phyloP scores from a whole-genome alignment of 805 yeast genomes.

The Kuraishia floccosa region DNA sequence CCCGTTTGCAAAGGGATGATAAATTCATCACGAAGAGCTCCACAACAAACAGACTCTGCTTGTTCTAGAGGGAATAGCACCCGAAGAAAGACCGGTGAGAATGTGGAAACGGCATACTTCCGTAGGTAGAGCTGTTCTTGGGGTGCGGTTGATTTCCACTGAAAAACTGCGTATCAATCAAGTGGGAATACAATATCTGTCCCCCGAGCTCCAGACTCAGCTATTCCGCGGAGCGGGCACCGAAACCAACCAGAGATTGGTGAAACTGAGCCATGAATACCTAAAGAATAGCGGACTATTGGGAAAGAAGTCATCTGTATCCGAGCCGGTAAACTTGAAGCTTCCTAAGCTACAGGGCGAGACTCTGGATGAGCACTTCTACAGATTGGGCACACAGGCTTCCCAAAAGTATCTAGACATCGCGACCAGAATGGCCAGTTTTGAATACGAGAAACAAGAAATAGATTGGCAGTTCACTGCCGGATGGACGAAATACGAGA shows the following conservation, averaged over 20 bases:
- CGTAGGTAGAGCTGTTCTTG: too few species aligned
- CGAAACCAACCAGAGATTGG: conserved; percentile 20
- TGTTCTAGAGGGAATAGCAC: too few species aligned
- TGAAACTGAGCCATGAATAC: conserved; percentile 48
- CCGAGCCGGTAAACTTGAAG: conserved; percentile 45
- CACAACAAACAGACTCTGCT: too few species aligned
- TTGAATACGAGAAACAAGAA: too few species aligned
- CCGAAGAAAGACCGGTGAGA: too few species aligned
- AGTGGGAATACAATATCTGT: conserved; percentile 72
- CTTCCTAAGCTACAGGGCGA: conserved; percentile 69
- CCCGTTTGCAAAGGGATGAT: too few species aligned
- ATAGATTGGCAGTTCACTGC: conserved; percentile 41
- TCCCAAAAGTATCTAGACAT: conserved; percentile 49
- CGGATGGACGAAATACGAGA: conserved; percentile 78
- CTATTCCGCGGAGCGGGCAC: conserved; percentile 35
- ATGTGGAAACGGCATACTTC: too few species aligned
- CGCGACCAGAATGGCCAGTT: conserved; percentile 36
- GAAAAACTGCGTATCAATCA: conserved; percentile 52
- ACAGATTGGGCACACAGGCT: conserved; percentile 48
- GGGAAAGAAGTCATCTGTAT: conserved; percentile 59
- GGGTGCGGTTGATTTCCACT: too few species aligned
- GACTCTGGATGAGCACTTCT: conserved; percentile 77
- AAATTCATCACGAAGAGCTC: too few species aligned
- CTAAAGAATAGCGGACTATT: conserved; percentile 52
- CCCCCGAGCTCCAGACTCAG: conserved; percentile 44